A percentile compares a stretch with the other conserved stretches of the same genome.
These are phyloP conservation scores for Ophiostoma ulmi DNA, from an alignment of 2,329 filamentous ascomycete species.

Conservation along the genomic window DNA sequence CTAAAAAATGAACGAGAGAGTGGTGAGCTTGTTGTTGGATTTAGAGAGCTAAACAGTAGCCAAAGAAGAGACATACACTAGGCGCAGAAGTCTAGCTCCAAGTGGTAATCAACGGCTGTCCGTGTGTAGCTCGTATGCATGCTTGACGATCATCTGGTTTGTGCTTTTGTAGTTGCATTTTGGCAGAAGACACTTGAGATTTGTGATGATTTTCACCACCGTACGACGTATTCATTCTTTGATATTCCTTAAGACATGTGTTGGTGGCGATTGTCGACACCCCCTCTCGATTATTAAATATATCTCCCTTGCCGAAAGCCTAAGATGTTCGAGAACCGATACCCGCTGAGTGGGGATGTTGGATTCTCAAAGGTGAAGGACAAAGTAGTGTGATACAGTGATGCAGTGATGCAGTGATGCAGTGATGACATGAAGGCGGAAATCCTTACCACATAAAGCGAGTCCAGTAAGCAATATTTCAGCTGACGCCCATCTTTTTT, in stretches of 20 bases:
- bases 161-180: background rate
- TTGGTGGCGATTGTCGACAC: background rate
- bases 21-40: constrained; percentile 2
- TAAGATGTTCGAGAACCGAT: background rate
- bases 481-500: background rate
- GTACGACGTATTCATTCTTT: background rate
- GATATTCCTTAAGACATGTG: background rate
- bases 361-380: background rate
- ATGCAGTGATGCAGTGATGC: background rate
- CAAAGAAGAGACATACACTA: background rate
- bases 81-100: background rate
- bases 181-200: background rate
- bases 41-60: background rate
- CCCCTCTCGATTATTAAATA: background rate
- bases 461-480: background rate
- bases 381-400: background rate
- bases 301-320: background rate
- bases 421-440: background rate
- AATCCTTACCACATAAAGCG: background rate
- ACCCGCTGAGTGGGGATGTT: background rate
- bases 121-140: background rate
- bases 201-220: background rate
- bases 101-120: background rate
- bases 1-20: background rate
- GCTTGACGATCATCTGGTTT: constrained; percentile 4